Conservation (phyloP, 108 stramenopile genomes). For the Pseudonitzschia multiseries region DNA sequence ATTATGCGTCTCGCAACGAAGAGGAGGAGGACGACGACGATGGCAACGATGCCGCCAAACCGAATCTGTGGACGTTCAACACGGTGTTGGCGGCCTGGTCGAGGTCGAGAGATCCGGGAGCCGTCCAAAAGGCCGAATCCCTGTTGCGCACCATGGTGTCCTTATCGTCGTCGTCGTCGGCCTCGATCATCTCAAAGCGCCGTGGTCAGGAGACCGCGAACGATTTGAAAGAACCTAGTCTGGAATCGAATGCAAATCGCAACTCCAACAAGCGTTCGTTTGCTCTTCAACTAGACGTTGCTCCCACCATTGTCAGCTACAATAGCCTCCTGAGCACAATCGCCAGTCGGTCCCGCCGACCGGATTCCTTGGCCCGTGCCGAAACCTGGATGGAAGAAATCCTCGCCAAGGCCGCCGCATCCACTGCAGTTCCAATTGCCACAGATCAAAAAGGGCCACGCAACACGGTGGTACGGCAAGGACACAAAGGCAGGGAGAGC, state of each 20-base stretch:
- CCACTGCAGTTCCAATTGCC: background rate
- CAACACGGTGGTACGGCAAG: background rate
- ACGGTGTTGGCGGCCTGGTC: conserved; percentile 38
- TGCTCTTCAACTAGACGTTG: conserved; percentile 11
- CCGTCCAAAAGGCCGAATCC: conserved; percentile 23
- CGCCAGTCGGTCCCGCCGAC: background rate
- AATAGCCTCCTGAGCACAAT: conserved; percentile 40
- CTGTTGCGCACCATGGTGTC: conserved; percentile 29
- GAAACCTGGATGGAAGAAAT: conserved; percentile 17
- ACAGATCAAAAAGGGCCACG: background rate
- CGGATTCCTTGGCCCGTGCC: background rate
- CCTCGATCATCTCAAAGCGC: background rate
- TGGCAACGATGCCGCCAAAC: conserved; percentile 14
- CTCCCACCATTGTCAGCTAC: conserved; percentile 30
- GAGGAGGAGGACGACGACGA: conserved; percentile 2
- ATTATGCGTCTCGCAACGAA: conserved; percentile 10
- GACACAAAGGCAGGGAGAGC: no score
- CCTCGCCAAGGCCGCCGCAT: conserved; percentile 12
- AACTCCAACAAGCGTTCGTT: background rate
- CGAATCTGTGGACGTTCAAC: conserved; percentile 36
- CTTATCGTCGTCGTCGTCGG: conserved; percentile 3
- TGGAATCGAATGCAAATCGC: background rate
- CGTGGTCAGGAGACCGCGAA: background rate
- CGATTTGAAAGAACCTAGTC: background rate
- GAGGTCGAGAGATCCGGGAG: conserved; percentile 7